These are phyloP conservation scores for Metarhizium rileyi DNA, from an alignment of 2,329 filamentous ascomycete genomes.

Conservation along the genomic window DNA sequence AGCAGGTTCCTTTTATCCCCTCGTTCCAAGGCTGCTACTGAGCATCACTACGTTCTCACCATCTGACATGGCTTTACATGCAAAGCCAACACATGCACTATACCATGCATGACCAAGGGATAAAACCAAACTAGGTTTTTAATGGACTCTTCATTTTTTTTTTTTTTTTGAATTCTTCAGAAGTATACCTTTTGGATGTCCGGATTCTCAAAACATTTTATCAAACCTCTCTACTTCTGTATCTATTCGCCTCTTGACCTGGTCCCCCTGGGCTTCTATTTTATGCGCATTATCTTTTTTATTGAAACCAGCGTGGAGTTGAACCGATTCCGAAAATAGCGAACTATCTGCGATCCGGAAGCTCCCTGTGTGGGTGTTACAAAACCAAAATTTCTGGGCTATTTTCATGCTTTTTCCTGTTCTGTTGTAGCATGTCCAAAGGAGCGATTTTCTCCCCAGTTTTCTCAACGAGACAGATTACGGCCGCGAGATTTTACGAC, in stretches of 20 bases:
- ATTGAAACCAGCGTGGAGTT: background rate
- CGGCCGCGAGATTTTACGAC: slow-evolving; percentile 7
- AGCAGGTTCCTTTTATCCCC: slow-evolving; percentile 41
- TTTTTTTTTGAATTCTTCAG: background rate
- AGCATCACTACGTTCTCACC: background rate
- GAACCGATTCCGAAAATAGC: background rate
- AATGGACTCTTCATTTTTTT: background rate
- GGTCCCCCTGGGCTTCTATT: background rate
- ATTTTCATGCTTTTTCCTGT: background rate
- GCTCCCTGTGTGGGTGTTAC: too few species aligned
- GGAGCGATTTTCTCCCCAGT: slow-evolving; percentile 1
- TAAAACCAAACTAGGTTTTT: background rate
- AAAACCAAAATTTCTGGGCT: background rate
- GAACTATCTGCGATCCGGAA: background rate
- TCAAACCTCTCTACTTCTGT: background rate
- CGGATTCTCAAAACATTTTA: background rate
- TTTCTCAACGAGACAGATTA: slow-evolving; percentile 7
- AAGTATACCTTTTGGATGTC: background rate
- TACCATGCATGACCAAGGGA: background rate
- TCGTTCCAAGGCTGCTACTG: slow-evolving; percentile 43
- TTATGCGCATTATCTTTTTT: background rate
- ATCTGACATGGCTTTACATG: background rate
- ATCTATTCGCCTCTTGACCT: background rate
- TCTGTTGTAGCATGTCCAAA: background rate
- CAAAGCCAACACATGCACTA: background rate